Evolutionary conservation across 2,329 filamentous ascomycete genomes (phyloP).

Genomic region (Xylariaceae sp.): DNA sequence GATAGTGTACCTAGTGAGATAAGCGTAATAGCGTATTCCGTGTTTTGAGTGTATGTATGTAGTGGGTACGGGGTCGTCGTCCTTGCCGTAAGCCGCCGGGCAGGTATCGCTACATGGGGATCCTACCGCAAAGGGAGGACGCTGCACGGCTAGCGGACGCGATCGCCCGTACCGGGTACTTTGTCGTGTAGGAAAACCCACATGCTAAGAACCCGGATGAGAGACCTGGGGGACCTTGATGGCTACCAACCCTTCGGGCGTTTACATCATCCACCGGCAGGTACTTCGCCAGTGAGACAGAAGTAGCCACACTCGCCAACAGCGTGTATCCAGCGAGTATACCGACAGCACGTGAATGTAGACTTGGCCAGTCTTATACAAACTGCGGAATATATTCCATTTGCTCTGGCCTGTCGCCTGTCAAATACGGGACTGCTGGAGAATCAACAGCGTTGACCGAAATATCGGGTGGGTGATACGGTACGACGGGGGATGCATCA

Average conservation of each 20-base stretch:
- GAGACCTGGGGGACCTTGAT: constrained; percentile 22
- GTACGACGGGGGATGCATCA: constrained; percentile 12
- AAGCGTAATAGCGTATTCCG: too few relatives aligned
- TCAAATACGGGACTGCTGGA: background rate
- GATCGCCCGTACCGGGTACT: too few relatives aligned
- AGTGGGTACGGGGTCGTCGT: background rate
- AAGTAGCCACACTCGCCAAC: background rate
- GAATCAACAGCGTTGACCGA: background rate
- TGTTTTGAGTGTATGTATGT: background rate
- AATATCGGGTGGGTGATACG: constrained; percentile 1
- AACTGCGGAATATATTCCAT: too few relatives aligned
- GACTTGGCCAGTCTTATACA: too few relatives aligned
- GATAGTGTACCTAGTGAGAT: too few relatives aligned
- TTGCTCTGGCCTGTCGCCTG: too few relatives aligned
- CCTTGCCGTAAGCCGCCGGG: background rate
- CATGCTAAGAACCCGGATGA: constrained; percentile 2
- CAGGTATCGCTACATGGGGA: background rate
- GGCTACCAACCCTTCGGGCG: background rate
- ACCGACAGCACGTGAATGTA: too few relatives aligned
- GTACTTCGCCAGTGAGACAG: background rate
- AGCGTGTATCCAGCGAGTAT: background rate
- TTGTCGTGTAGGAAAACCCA: background rate
- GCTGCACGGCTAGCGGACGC: background rate
- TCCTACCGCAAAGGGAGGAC: background rate
- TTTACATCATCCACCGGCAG: background rate